Evolutionary conservation across 2,329 filamentous ascomycete genomes (phyloP).

Genomic region (Exserohilum turcica): DNA sequence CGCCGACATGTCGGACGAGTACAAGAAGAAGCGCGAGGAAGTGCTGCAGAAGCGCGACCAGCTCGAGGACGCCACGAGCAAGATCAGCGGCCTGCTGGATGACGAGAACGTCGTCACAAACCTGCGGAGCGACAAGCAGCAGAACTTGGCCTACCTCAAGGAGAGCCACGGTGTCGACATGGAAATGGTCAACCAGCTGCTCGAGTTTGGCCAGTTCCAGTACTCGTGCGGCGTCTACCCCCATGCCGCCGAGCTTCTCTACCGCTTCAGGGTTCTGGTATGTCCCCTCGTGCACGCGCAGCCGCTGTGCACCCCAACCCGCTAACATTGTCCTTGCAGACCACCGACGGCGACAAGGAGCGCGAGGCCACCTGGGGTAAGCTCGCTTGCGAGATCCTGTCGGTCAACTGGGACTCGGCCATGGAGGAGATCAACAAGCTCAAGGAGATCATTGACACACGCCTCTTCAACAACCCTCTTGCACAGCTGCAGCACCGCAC

Average conservation of each 20-base stretch:
- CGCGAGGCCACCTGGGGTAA: conserved; percentile 96
- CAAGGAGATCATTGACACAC: conserved; percentile 81
- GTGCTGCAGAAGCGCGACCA: conserved; percentile 82
- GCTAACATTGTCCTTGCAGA: conserved; percentile 48
- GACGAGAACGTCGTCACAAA: conserved; percentile 90
- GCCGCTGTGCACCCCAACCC: neutral
- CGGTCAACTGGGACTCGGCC: conserved; percentile 90
- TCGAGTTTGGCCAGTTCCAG: conserved; percentile 95
- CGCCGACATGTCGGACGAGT: conserved; percentile 79
- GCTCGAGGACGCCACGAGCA: conserved; percentile 84
- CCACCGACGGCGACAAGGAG: conserved; percentile 98
- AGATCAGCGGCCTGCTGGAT: conserved; percentile 84
- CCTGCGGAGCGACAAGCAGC: conserved; percentile 93
- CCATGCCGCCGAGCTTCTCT: conserved; percentile 87
- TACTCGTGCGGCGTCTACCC: conserved; percentile 96
- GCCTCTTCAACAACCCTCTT: conserved; percentile 93
- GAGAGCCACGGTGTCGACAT: conserved; percentile 92
- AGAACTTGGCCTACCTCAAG: conserved; percentile 97
- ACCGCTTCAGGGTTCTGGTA: conserved; percentile 91
- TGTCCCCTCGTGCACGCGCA: conserved; percentile 4
- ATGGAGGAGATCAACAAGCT: conserved; percentile 69
- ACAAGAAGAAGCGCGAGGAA: conserved; percentile 84
- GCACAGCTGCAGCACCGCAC: conserved; percentile 95
- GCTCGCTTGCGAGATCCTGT: conserved; percentile 93
- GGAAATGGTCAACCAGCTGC: conserved; percentile 95